Evolutionary conservation across 345 rosid genomes (phyloP).

Genomic region (Boechera retrofracta): DNA sequence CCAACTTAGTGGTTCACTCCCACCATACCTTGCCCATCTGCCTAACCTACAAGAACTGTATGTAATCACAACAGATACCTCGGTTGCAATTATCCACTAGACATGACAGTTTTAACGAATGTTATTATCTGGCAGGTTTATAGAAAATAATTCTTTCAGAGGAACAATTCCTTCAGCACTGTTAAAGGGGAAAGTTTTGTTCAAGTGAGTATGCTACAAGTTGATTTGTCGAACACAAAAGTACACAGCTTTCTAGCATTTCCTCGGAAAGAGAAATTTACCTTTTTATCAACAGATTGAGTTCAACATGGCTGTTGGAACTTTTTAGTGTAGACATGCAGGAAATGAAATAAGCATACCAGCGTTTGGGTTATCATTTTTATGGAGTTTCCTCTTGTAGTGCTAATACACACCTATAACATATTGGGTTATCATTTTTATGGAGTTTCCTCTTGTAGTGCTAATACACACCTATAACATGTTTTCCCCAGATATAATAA

Average conservation of each 20-base stretch:
- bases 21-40: conserved; percentile 67
- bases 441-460: conserved; percentile 9
- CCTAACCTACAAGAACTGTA: conserved; percentile 83
- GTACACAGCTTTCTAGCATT: conserved; percentile 5
- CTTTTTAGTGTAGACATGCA: background rate
- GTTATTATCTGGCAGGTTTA: conserved; percentile 59
- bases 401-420: conserved; percentile 10
- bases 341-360: conserved; percentile 15
- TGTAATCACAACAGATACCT: conserved; percentile 39
- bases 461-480: conserved; percentile 8
- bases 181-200: conserved; percentile 58
- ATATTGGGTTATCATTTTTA: background rate
- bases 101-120: conserved; percentile 16
- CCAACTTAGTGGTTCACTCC: conserved; percentile 72
- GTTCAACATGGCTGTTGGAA: conserved; percentile 10
- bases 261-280: background rate
- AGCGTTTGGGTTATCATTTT: background rate
- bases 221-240: conserved; percentile 8
- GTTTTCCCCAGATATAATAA: conserved; percentile 60
- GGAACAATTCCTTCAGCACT: conserved; percentile 73
- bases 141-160: conserved; percentile 79
- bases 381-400: conserved; percentile 6
- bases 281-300: background rate
- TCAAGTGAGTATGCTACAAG: conserved; percentile 67
- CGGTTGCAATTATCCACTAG: conserved; percentile 14